Percentiles rank a stretch among this genome's conserved stretches.
Evolutionary conservation across 768 basidiomycete species (phyloP).

Genomic region (Boletus patriciae): DNA sequence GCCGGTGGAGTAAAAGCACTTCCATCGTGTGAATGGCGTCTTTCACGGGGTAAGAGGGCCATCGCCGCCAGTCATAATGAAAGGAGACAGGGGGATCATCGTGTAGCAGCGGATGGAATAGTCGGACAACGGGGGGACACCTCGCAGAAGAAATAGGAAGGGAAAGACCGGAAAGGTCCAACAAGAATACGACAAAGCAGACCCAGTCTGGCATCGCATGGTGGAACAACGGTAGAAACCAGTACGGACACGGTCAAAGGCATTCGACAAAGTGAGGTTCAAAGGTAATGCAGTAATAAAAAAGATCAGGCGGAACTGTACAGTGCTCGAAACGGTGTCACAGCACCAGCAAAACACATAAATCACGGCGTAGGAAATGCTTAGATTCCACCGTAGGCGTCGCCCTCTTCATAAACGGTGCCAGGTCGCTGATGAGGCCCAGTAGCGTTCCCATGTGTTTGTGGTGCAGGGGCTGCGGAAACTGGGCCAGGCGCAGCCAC

Average conservation of each 20-base stretch:
- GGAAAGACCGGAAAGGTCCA: not conserved
- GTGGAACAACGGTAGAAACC: slow-evolving; percentile 24
- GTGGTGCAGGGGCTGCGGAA: slow-evolving; percentile 11
- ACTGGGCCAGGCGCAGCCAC: slow-evolving; percentile 10
- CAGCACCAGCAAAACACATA: slow-evolving; percentile 11
- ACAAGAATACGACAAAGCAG: slow-evolving; percentile 20
- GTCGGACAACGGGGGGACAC: slow-evolving; percentile 12
- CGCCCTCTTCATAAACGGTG: slow-evolving; percentile 58
- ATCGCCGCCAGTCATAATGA: not conserved
- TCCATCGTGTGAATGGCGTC: slow-evolving; percentile 15
- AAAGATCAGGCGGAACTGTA: slow-evolving; percentile 18
- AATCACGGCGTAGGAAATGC: not conserved
- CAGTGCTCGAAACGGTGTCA: slow-evolving; percentile 15
- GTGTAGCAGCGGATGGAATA: not conserved
- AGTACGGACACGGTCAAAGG: slow-evolving; percentile 17
- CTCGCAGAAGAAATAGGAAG: not conserved
- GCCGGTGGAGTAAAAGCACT: slow-evolving; percentile 29
- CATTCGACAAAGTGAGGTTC: not conserved
- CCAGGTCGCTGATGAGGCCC: slow-evolving; percentile 41
- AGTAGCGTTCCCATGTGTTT: slow-evolving; percentile 8
- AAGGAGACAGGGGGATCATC: not conserved
- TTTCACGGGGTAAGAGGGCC: slow-evolving; percentile 16
- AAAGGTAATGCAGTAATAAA: slow-evolving; percentile 29
- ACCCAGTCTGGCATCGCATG: slow-evolving; percentile 27
- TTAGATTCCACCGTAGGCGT: slow-evolving; percentile 72